Evolutionary conservation across 2,329 filamentous ascomycete species (phyloP).

Genomic region (Stenocarpella maydis): DNA sequence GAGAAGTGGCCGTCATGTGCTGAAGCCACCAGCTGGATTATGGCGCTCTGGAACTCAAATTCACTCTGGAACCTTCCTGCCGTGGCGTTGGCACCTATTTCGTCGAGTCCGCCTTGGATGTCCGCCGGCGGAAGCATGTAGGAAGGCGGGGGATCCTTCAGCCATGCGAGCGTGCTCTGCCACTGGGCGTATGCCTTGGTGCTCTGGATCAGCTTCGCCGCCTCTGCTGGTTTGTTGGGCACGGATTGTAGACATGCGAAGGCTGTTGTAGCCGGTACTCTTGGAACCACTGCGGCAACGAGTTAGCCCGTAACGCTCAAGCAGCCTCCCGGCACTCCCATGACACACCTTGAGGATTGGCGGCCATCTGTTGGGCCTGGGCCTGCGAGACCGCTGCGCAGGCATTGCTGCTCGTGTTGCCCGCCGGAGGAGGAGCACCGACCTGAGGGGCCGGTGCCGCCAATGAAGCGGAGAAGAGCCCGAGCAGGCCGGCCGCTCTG

Average conservation of each 20-base stretch:
- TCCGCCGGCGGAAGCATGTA: constrained; percentile 60
- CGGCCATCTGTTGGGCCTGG: constrained; percentile 23
- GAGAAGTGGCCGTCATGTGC: constrained; percentile 73
- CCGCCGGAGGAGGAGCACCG: constrained; percentile 5
- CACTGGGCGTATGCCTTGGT: constrained; percentile 54
- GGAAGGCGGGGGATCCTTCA: constrained; percentile 59
- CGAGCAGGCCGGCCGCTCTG: constrained; percentile 28
- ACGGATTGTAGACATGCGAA: constrained; percentile 50
- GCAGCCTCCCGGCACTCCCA: not conserved
- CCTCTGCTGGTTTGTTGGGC: constrained; percentile 48
- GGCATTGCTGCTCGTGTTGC: constrained; percentile 17
- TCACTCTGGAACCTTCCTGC: constrained; percentile 57
- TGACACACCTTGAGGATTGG: constrained; percentile 10
- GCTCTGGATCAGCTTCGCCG: constrained; percentile 47
- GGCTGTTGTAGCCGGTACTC: constrained; percentile 48
- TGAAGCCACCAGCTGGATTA: constrained; percentile 60
- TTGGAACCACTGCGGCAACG: constrained; percentile 39
- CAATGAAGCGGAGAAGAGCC: constrained; percentile 14
- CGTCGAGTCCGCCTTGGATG: constrained; percentile 53
- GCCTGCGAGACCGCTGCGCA: constrained; percentile 28
- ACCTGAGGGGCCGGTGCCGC: constrained; percentile 27
- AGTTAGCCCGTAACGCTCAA: not conserved
- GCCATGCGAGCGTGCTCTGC: constrained; percentile 57
- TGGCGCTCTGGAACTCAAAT: constrained; percentile 62
- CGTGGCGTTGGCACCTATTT: constrained; percentile 53